phyloP scores from a whole-genome alignment of 2,329 filamentous ascomycete species.

The Gremmenia infestans region DNA sequence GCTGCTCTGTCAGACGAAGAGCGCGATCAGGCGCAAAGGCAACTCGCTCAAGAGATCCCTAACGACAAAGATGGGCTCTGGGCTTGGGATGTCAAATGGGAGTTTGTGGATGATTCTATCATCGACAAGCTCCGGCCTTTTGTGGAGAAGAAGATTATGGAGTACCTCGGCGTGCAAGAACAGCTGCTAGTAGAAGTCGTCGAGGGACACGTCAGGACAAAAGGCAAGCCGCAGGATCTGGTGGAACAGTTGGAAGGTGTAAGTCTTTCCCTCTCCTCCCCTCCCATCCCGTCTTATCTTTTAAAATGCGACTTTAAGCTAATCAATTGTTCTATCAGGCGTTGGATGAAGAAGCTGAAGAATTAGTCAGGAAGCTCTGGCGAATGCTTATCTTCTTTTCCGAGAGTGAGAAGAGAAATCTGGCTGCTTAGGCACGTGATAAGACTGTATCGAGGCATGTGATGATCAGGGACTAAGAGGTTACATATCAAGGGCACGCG shows the following conservation, averaged over 20 bases:
- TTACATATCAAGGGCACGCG: background rate
- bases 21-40: conserved; percentile 71
- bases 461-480: background rate
- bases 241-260: conserved; percentile 82
- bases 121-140: conserved; percentile 86
- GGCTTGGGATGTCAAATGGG: conserved; percentile 92
- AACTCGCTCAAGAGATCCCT: conserved; percentile 86
- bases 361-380: conserved; percentile 94
- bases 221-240: conserved; percentile 70
- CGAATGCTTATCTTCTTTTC: conserved; percentile 98
- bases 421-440: conserved; percentile 53
- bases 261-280: conserved; percentile 35
- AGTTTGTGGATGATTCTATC: conserved; percentile 77
- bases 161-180: conserved; percentile 93
- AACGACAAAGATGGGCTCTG: conserved; percentile 81
- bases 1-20: conserved; percentile 79
- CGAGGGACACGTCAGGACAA: conserved; percentile 75
- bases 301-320: conserved; percentile 23
- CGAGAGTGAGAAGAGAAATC: conserved; percentile 84
- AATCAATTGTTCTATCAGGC: conserved; percentile 48
- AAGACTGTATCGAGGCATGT: background rate
- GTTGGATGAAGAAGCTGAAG: conserved; percentile 90
- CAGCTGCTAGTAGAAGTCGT: conserved; percentile 92
- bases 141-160: conserved; percentile 96
- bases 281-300: background rate